Conservation (phyloP, 2,329 filamentous ascomycete genomes). For the Blastomyces parvus region DNA sequence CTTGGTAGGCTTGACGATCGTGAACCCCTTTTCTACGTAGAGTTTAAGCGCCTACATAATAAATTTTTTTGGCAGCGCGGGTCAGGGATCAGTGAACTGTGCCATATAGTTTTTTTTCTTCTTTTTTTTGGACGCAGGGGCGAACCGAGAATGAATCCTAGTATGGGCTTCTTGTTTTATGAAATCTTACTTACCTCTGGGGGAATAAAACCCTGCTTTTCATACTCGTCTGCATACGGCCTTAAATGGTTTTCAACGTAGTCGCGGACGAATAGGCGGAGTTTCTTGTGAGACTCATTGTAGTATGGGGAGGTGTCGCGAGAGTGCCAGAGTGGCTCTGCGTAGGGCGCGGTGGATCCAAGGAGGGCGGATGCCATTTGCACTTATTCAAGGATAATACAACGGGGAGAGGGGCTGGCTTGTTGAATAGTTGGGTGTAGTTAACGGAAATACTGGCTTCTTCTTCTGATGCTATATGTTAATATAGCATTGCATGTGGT, state of each 20-base stretch:
- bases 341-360: slow-evolving; percentile 24
- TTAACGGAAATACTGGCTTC: neutral
- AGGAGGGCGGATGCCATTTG: neutral
- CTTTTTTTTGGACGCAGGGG: too few species aligned
- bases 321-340: slow-evolving; percentile 39
- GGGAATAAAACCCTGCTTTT: slow-evolving; percentile 47
- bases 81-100: neutral
- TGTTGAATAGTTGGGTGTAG: neutral
- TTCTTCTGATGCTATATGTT: neutral
- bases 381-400: neutral
- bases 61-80: neutral
- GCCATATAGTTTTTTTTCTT: neutral
- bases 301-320: slow-evolving; percentile 48
- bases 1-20: slow-evolving; percentile 30
- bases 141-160: too few species aligned
- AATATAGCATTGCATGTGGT: neutral
- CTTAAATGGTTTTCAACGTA: slow-evolving; percentile 52
- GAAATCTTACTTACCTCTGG: slow-evolving; percentile 21
- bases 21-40: slow-evolving; percentile 34
- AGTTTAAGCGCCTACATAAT: slow-evolving; percentile 26
- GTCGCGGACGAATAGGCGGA: slow-evolving; percentile 48
- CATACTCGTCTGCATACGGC: slow-evolving; percentile 55
- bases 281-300: slow-evolving; percentile 49
- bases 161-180: neutral
- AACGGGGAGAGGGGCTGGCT: neutral